Conservation (phyloP, 306 rosid species). For the Fragaria vesca region DNA sequence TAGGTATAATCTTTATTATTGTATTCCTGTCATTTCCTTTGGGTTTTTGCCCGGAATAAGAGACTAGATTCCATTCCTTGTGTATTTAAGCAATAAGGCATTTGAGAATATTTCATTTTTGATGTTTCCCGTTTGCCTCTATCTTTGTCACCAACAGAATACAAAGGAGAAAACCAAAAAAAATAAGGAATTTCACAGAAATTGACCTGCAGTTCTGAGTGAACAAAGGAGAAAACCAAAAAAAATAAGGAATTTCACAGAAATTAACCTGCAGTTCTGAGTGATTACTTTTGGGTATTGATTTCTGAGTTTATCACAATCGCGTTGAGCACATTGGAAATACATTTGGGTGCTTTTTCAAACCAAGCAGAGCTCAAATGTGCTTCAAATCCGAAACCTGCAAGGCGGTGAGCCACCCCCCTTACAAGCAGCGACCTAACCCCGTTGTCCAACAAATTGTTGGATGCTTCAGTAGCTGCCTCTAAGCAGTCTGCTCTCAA, state of each 20-base stretch:
- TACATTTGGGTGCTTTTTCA: too few species aligned
- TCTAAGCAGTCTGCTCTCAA: too few species aligned
- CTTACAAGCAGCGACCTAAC: too few species aligned
- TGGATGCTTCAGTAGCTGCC: too few species aligned
- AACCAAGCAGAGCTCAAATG: too few species aligned
- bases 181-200: background rate
- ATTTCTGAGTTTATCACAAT: too few species aligned
- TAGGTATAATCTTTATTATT: constrained; percentile 30
- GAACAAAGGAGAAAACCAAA: background rate
- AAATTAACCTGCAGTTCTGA: background rate
- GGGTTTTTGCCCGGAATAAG: constrained; percentile 41
- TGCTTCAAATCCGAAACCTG: too few species aligned
- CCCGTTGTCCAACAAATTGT: too few species aligned
- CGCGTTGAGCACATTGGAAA: too few species aligned
- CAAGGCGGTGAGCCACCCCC: too few species aligned
- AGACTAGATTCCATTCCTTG: constrained; percentile 31
- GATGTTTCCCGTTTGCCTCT: background rate
- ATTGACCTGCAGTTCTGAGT: background rate
- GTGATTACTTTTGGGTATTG: too few species aligned
- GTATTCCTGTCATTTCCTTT: constrained; percentile 25
- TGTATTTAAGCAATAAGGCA: constrained; percentile 51
- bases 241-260: background rate
- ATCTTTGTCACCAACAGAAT: background rate
- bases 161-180: background rate
- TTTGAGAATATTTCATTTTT: constrained; percentile 17